A percentile compares a stretch with the other conserved stretches of the same genome.
These are phyloP conservation scores for Colletotrichum kahawae DNA, from an alignment of 2,329 filamentous ascomycete species.

Conservation along the genomic window DNA sequence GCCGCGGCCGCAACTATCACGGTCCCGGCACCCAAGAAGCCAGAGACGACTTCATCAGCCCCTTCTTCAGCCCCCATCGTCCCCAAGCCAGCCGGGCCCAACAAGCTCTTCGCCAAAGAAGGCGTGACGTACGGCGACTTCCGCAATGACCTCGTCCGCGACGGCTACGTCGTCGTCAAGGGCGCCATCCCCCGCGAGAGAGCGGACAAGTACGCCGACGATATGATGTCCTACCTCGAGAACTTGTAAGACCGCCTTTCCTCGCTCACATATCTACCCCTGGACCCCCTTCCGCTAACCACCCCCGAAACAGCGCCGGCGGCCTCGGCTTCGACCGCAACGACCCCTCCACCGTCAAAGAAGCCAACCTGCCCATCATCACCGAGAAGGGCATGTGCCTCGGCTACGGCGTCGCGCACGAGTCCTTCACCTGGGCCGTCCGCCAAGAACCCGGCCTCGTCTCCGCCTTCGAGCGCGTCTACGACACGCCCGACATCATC, in stretches of 20 bases:
- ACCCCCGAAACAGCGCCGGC: neutral
- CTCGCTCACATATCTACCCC: neutral
- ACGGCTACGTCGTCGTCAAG: neutral
- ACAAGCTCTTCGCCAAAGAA: neutral
- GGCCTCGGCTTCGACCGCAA: slow-evolving; percentile 30
- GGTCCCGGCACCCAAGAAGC: neutral
- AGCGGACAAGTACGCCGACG: neutral
- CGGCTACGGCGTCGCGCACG: slow-evolving; percentile 8
- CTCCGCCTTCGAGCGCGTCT: neutral
- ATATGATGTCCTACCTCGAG: neutral
- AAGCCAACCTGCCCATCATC: slow-evolving; percentile 27
- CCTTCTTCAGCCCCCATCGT: neutral
- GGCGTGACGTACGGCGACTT: neutral
- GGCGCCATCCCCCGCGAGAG: neutral
- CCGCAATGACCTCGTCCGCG: neutral
- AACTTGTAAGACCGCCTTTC: neutral
- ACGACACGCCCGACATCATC: slow-evolving; percentile 2
- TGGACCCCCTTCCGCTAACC: neutral
- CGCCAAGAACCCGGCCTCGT: slow-evolving; percentile 3
- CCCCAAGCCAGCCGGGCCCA: neutral
- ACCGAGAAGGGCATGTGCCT: slow-evolving; percentile 9
- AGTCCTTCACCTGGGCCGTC: neutral
- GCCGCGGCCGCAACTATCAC: neutral
- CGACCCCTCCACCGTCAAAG: slow-evolving; percentile 40
- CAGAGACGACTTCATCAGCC: neutral